Conservation (phyloP, 75 land plant species). For the Azolla pinnata region DNA sequence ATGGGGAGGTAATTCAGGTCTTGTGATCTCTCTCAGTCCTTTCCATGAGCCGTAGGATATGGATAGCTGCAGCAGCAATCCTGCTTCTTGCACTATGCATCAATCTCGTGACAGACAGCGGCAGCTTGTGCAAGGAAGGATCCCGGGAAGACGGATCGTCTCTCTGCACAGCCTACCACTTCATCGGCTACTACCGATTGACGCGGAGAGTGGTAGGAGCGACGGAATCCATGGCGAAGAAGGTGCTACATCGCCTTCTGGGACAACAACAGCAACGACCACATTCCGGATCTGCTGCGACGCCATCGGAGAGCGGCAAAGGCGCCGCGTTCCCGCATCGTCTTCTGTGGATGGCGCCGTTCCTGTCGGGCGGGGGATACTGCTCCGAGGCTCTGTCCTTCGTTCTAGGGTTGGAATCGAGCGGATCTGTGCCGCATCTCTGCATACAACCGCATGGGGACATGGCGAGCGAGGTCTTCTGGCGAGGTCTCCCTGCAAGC, state of each 20-base stretch:
- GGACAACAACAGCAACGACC: no score
- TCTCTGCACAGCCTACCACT: background rate
- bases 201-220: background rate
- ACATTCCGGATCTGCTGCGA: background rate
- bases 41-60: no score
- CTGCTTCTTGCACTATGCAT: no score
- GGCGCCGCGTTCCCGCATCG: conserved; percentile 17
- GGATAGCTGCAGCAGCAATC: no score
- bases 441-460: conserved; percentile 49
- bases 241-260: background rate
- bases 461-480: conserved; percentile 36
- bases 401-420: conserved; percentile 27
- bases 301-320: background rate
- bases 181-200: background rate
- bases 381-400: conserved; percentile 81
- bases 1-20: no score
- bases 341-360: conserved; percentile 91
- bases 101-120: no score
- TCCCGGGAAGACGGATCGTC: no score
- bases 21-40: no score
- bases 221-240: background rate
- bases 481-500: conserved; percentile 53
- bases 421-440: conserved; percentile 17
- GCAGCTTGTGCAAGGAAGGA: no score
- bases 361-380: conserved; percentile 80